These are phyloP conservation scores for Endocladia muricata DNA, from an alignment of 31 red algal genomes.

Conservation along the genomic window DNA sequence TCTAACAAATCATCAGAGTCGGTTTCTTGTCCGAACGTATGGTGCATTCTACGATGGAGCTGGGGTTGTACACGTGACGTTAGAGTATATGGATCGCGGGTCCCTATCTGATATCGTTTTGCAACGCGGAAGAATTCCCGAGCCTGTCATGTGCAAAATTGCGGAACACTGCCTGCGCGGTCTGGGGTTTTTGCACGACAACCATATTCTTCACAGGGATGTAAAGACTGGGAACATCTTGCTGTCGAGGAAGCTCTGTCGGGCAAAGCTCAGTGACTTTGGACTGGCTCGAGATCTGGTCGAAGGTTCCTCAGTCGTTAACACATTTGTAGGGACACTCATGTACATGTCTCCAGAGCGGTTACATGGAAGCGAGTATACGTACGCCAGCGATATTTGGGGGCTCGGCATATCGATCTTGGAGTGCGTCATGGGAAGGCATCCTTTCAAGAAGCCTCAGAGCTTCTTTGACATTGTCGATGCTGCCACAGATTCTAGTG, in stretches of 20 bases:
- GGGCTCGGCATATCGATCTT: conserved; percentile 66
- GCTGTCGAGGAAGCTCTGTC: conserved; percentile 36
- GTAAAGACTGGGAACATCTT: conserved; percentile 87
- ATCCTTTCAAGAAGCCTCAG: conserved; percentile 69
- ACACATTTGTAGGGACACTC: conserved; percentile 79
- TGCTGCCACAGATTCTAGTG: conserved; percentile 20
- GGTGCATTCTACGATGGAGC: conserved; percentile 76
- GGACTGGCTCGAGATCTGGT: conserved; percentile 68
- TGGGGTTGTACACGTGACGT: conserved; percentile 49
- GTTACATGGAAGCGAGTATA: conserved; percentile 63
- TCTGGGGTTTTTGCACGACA: conserved; percentile 66
- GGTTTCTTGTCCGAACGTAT: conserved; percentile 78
- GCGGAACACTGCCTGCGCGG: conserved; percentile 73
- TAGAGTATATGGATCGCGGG: conserved; percentile 89
- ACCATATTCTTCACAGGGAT: conserved; percentile 78
- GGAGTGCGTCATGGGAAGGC: conserved; percentile 65
- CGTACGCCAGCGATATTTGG: conserved; percentile 87
- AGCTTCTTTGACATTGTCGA: conserved; percentile 64
- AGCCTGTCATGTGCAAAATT: conserved; percentile 71
- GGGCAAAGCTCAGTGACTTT: conserved; percentile 85
- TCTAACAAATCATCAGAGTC: conserved; percentile 65
- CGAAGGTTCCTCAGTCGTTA: conserved; percentile 41
- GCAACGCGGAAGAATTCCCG: conserved; percentile 45
- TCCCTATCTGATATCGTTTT: conserved; percentile 56
- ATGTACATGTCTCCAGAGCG: conserved; percentile 85